phyloP scores from a whole-genome alignment of 2,329 filamentous ascomycete species.

The Fonsecaea pedrosoi region DNA sequence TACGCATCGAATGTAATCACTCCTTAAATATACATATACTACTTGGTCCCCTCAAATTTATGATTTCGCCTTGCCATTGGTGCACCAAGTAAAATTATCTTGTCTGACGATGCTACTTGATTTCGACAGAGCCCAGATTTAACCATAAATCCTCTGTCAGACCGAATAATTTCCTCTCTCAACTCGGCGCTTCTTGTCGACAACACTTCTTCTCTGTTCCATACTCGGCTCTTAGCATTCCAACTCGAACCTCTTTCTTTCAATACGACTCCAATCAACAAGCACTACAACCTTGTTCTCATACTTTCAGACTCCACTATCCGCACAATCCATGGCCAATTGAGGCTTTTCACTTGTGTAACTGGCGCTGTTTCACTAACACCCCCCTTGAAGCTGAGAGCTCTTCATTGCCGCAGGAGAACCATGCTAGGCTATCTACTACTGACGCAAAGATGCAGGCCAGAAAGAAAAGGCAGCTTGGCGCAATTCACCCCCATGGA shows the following conservation, averaged over 20 bases:
- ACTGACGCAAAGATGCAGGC: neutral
- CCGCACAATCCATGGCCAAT: neutral
- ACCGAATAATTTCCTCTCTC: neutral
- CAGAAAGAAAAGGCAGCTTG: neutral
- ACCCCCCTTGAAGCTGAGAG: neutral
- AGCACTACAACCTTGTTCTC: neutral
- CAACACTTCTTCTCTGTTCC: neutral
- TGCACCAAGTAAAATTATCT: neutral
- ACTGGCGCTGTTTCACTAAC: neutral
- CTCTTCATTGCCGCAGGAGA: neutral
- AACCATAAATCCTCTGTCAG: neutral
- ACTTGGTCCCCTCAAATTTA: neutral
- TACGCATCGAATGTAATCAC: slow-evolving; percentile 6
- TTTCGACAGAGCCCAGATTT: too few relatives aligned
- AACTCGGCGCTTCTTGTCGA: neutral
- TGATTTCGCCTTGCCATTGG: neutral
- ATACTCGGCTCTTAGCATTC: neutral
- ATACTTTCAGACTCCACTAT: neutral
- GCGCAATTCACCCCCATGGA: neutral
- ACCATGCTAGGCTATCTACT: neutral
- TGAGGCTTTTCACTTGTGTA: neutral
- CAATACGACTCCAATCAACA: neutral
- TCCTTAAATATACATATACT: slow-evolving; percentile 6
- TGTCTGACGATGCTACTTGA: neutral
- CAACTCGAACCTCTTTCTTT: neutral